These are phyloP conservation scores for Xerocomus cyaneibrunnescens DNA, from an alignment of 1,284 basidiomycete species.

Conservation along the genomic window DNA sequence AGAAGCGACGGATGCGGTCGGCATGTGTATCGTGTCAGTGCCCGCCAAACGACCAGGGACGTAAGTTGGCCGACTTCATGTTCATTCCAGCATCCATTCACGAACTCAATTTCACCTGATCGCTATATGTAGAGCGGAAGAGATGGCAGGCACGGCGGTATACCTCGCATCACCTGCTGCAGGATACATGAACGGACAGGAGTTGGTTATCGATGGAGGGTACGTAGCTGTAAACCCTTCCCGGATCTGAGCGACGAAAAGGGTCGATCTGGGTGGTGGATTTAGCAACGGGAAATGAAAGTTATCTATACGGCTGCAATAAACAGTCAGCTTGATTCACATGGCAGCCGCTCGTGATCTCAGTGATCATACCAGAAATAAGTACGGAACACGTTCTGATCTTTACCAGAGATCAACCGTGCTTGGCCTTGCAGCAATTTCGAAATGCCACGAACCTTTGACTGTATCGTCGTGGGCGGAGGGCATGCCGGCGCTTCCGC, in stretches of 20 bases:
- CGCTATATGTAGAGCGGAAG: slow-evolving; percentile 52
- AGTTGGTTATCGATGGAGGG: slow-evolving; percentile 72
- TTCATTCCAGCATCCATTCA: neutral
- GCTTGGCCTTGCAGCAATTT: neutral
- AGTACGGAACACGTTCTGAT: neutral
- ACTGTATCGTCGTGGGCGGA: slow-evolving; percentile 65
- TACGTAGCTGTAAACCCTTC: slow-evolving; percentile 71
- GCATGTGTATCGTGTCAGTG: slow-evolving; percentile 54
- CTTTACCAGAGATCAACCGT: neutral
- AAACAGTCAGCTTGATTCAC: neutral
- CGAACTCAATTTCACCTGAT: neutral
- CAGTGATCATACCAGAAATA: neutral
- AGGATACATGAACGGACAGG: slow-evolving; percentile 71
- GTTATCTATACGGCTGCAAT: neutral
- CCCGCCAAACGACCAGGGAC: slow-evolving; percentile 64
- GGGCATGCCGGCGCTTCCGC: slow-evolving; percentile 68
- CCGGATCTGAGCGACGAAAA: slow-evolving; percentile 12
- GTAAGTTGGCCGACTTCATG: slow-evolving; percentile 44
- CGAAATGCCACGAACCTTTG: slow-evolving; percentile 35
- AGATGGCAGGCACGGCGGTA: slow-evolving; percentile 72
- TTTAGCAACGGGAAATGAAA: neutral
- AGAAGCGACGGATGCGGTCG: slow-evolving; percentile 49
- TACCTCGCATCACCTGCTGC: slow-evolving; percentile 72
- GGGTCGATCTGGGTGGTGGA: neutral
- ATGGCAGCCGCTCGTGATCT: neutral